Evolutionary conservation across 2,329 filamentous ascomycete genomes (phyloP), one percentile per base, ranked within the genome.

Genomic region (Stemphylium beticola): DNA sequence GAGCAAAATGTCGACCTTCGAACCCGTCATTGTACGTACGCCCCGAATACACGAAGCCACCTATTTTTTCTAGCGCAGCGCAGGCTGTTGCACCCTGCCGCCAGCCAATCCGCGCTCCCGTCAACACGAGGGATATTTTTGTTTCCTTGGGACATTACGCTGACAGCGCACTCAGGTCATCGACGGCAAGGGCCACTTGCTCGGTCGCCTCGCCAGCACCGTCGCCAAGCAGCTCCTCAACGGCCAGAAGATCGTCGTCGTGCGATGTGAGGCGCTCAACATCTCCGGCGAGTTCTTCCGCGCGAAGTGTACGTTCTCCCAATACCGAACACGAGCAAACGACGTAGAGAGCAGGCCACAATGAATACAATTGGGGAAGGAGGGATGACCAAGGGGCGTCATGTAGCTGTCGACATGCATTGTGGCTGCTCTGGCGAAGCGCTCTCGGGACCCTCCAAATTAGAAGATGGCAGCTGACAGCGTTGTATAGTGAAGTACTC

Each of bases 271-370:
- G 85, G 92, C 92, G 76, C 88, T 99, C 82, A 99, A 99, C 89
- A 99, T 99, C 87, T 99, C 95, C 73, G 95, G 95, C 85, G 95
- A 98, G 87, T 99, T 99, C 91, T 99, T 99, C 91, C 92, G 95
- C 82, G 89, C 93, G 74, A 99, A 99, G 90, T 90, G 95, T 99
- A 96, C 83, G 93, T 96, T 77, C 65, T 58, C 56, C 62, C 57
- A 29, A 29, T 11, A 57, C 56, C 60, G 50, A 56, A 29, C 18
- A 38, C 45, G 48, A 60, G 49, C 51, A 37, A 57, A 50, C 53
- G 56, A 58, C 26, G 52, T 45, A 38, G 57, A 47, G 56, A 58
- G 51, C 60, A 55, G 55, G 57, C 54, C 53, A 64, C 60, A 64
- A 32, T 26, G 33, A 36, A 36, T 48, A 37, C 42, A 45, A 37